Percentiles rank a stretch among this genome's conserved stretches.
These are phyloP conservation scores for Mycena olivaceomarginata DNA, from an alignment of 768 basidiomycete genomes.

Conservation along the genomic window DNA sequence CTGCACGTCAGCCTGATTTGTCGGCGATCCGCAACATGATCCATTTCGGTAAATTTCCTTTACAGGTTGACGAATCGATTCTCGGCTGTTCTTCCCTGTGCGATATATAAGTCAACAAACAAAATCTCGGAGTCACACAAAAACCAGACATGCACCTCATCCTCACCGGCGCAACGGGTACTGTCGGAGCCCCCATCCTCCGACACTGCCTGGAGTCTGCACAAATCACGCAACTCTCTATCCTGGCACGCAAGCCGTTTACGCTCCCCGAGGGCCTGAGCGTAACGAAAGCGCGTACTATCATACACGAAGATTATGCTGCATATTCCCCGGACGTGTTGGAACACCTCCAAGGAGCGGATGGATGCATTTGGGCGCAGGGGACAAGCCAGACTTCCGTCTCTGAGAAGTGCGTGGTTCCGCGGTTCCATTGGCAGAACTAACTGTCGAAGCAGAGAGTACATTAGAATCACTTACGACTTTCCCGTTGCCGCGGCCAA, in stretches of 20 bases:
- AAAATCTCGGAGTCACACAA: not conserved
- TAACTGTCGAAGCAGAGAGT: not conserved
- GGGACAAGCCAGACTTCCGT: constrained; percentile 18
- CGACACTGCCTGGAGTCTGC: not conserved
- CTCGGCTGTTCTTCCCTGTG: not conserved
- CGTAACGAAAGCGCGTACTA: not conserved
- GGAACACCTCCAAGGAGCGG: constrained; percentile 8
- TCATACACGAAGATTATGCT: not conserved
- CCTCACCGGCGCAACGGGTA: constrained; percentile 9
- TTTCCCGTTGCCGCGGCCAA: not conserved
- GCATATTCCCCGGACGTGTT: not conserved
- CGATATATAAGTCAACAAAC: not conserved
- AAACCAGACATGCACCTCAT: constrained; percentile 1
- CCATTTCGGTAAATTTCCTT: constrained; percentile 3
- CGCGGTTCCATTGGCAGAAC: not conserved
- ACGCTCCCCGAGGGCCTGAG: not conserved
- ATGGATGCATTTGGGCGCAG: constrained; percentile 28
- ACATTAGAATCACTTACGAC: not conserved
- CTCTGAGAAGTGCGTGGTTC: not conserved
- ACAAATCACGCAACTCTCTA: not conserved
- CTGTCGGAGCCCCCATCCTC: not conserved
- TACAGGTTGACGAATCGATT: not conserved
- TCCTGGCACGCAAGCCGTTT: not conserved
- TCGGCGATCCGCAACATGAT: constrained; percentile 7
- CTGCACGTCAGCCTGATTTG: constrained; percentile 7